Conservation (phyloP, 768 basidiomycete species). For the Leccinum subgranulosum region DNA sequence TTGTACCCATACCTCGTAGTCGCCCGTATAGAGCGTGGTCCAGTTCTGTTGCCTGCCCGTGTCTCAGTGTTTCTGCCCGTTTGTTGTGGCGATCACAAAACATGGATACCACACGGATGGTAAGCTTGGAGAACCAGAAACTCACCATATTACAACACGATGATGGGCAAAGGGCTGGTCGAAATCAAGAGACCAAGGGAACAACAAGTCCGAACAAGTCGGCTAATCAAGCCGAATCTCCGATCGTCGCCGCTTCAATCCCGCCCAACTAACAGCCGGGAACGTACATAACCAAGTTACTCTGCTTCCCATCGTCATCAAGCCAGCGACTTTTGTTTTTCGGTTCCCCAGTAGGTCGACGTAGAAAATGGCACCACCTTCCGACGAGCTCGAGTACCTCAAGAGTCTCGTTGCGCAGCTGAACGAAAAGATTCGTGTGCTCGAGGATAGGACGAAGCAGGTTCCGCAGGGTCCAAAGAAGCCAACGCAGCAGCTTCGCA, state of each 20-base stretch:
- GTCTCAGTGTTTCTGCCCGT: background rate
- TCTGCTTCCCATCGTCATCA: background rate
- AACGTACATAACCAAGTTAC: background rate
- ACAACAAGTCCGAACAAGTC: background rate
- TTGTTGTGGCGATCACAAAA: background rate
- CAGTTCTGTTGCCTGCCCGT: background rate
- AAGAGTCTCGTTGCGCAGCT: constrained; percentile 89
- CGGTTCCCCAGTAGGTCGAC: background rate
- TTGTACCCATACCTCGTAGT: background rate
- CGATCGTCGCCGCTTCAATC: constrained; percentile 24
- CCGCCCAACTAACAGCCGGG: constrained; percentile 1
- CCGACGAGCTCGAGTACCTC: constrained; percentile 90
- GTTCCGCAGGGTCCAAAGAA: constrained; percentile 43
- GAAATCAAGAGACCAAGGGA: background rate
- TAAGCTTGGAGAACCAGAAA: background rate
- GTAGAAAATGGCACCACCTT: constrained; percentile 49
- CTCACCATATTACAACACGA: background rate
- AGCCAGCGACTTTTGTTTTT: background rate
- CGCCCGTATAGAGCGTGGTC: background rate
- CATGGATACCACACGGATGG: background rate
- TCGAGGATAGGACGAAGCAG: constrained; percentile 70
- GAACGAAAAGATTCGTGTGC: constrained; percentile 78
- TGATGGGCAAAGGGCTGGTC: background rate
- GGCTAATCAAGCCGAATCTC: constrained; percentile 6
- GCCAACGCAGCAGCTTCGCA: constrained; percentile 77